phyloP scores from a whole-genome alignment of 2,329 filamentous ascomycete species.

The Westerdykella sp. region DNA sequence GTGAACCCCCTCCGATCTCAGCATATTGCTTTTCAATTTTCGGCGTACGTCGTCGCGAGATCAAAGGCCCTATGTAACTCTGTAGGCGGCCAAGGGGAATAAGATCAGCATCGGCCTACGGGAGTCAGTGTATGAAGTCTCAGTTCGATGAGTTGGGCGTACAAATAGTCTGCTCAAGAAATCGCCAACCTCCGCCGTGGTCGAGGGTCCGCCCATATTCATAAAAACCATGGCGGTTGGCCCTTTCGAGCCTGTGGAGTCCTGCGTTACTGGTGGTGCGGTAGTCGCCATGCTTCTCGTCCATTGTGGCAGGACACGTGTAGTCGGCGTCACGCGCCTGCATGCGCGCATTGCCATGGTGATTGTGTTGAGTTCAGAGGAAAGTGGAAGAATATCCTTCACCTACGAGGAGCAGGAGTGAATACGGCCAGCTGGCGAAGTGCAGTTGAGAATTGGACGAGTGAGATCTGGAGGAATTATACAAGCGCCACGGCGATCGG shows the following conservation, averaged over 20 bases:
- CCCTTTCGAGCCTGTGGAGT: slow-evolving; percentile 63
- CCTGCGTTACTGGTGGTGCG: slow-evolving; percentile 72
- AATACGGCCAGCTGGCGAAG: slow-evolving; percentile 2
- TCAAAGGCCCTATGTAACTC: slow-evolving; percentile 80
- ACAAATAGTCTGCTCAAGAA: slow-evolving; percentile 92
- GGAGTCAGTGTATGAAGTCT: slow-evolving; percentile 11
- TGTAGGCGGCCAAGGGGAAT: slow-evolving; percentile 94
- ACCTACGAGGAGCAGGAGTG: neutral
- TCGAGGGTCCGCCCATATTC: slow-evolving; percentile 97
- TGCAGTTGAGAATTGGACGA: too few species aligned
- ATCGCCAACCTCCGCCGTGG: slow-evolving; percentile 76
- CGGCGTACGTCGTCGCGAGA: slow-evolving; percentile 79
- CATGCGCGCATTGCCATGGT: slow-evolving; percentile 37
- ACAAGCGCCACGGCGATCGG: neutral
- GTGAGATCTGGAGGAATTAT: neutral
- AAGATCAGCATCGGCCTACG: slow-evolving; percentile 79
- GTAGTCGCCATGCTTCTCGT: slow-evolving; percentile 38
- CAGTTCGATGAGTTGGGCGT: slow-evolving; percentile 34
- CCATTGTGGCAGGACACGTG: slow-evolving; percentile 30
- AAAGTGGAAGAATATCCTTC: neutral
- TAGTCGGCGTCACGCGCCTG: slow-evolving; percentile 26
- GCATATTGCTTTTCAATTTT: slow-evolving; percentile 97
- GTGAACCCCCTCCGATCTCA: slow-evolving; percentile 93
- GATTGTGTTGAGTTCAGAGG: slow-evolving; percentile 6
- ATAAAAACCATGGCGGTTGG: slow-evolving; percentile 98